phyloP scores from a whole-genome alignment of 345 rosid species.

The Pistacia integerrima region DNA sequence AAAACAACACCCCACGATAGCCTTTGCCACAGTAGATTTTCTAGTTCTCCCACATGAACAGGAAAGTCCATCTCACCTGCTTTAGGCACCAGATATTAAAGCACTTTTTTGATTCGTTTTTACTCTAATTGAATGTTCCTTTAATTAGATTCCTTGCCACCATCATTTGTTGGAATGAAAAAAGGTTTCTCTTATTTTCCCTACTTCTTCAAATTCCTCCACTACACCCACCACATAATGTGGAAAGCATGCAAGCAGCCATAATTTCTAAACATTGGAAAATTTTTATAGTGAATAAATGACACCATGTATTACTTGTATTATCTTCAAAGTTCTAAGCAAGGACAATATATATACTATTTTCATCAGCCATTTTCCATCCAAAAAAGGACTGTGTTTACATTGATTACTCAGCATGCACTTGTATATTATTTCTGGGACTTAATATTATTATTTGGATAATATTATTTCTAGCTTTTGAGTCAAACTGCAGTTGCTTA shows the following conservation, averaged over 20 bases:
- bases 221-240: not conserved
- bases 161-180: slow-evolving; percentile 10
- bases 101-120: slow-evolving; percentile 13
- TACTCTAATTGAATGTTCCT: slow-evolving; percentile 9
- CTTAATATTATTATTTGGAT: no score
- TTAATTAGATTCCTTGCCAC: slow-evolving; percentile 26
- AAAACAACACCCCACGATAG: slow-evolving; percentile 12
- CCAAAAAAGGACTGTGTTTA: no score
- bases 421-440: no score
- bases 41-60: slow-evolving; percentile 28
- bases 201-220: not conserved
- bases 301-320: not conserved
- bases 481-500: no score
- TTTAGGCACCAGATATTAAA: slow-evolving; percentile 18
- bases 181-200: not conserved
- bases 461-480: no score
- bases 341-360: no score
- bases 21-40: slow-evolving; percentile 22
- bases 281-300: not conserved
- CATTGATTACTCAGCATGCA: no score
- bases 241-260: not conserved
- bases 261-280: not conserved
- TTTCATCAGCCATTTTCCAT: no score
- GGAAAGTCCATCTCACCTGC: slow-evolving; percentile 28
- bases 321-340: no score